Percentiles rank a stretch among this genome's conserved stretches.
These are phyloP conservation scores for Arachnomyces sp. DNA, from an alignment of 2,329 filamentous ascomycete genomes.

Conservation along the genomic window DNA sequence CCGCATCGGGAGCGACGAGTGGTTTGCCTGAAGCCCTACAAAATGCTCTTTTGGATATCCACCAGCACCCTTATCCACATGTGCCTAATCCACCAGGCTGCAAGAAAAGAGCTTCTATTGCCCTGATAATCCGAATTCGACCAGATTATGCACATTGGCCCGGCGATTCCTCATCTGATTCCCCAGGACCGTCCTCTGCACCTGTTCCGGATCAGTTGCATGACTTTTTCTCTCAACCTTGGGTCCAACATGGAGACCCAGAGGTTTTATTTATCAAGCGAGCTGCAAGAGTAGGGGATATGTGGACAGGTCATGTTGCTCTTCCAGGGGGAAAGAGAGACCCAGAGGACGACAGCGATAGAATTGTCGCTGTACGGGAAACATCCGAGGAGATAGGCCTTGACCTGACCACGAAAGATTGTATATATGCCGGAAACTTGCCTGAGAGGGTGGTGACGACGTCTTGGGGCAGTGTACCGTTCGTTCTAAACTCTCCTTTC, in stretches of 20 bases:
- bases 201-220: conserved; percentile 38
- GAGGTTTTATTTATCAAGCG: conserved; percentile 67
- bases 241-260: conserved; percentile 59
- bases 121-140: conserved; percentile 56
- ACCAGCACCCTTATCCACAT: conserved; percentile 33
- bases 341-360: conserved; percentile 52
- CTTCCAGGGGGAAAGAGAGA: conserved; percentile 18
- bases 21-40: conserved; percentile 23
- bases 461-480: conserved; percentile 59
- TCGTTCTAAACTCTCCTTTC: conserved; percentile 19
- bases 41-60: conserved; percentile 24
- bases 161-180: conserved; percentile 17
- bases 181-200: conserved; percentile 14
- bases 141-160: conserved; percentile 52
- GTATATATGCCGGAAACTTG: conserved; percentile 51
- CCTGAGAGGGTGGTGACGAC: conserved; percentile 60
- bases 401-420: conserved; percentile 45
- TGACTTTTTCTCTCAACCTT: conserved; percentile 56
- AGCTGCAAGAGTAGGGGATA: conserved; percentile 56
- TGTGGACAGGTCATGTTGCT: conserved; percentile 51
- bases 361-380: conserved; percentile 56
- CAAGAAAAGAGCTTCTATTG: conserved; percentile 58
- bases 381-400: conserved; percentile 60
- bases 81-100: conserved; percentile 40
- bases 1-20: background rate